Evolutionary conservation across 495 filamentous ascomycete species (phyloP), one percentile per base, ranked within the genome.

Genomic region (Penicillium canariense): DNA sequence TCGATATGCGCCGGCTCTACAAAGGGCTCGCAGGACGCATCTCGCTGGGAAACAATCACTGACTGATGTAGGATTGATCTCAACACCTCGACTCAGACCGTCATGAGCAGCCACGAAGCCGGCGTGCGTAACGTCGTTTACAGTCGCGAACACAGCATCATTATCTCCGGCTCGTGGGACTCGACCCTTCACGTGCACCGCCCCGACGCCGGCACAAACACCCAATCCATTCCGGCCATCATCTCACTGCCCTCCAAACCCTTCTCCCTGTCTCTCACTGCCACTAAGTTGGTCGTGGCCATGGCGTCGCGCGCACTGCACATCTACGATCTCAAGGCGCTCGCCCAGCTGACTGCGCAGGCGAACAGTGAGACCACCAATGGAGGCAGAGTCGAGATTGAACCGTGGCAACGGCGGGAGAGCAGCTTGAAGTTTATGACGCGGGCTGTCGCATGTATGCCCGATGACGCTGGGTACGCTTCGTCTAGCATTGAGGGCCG

Each of bases 361-460:
- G 66, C 80, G 12, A 70, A 76, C 36, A 65, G 68, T 25, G 52
- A 59, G 20, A 55, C 60, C 6, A 61, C 72, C 8, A 35, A 54
- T 14, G 57, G 55, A 15, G 80, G 74, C 48, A 69, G 67, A 39
- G 70, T 83, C 23, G 77, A 86, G 25, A 67, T 90, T 32, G 81
- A 87, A 58, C 93, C 93, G 0, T 95, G 87, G 87, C 94, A 97
- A 66, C 84, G 86, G 42, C 81, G 94, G 34, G 94, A 98, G 68
- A 92, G 88, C 48, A 89, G 85, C 15, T 77, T 98, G 66, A 97
- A 96, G 68, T 97, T 96, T 77, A 91, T 96, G 81, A 96, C 92
- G 2, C 83, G 94, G 45, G 87, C 88, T 38, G 88, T 97, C 1
- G 84, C 90, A n/a, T 96, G 92, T 71, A 98, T 97, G 94, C 93